Conservation (phyloP, 805 yeast genomes). For the Grigorovia yakushimaensis region DNA sequence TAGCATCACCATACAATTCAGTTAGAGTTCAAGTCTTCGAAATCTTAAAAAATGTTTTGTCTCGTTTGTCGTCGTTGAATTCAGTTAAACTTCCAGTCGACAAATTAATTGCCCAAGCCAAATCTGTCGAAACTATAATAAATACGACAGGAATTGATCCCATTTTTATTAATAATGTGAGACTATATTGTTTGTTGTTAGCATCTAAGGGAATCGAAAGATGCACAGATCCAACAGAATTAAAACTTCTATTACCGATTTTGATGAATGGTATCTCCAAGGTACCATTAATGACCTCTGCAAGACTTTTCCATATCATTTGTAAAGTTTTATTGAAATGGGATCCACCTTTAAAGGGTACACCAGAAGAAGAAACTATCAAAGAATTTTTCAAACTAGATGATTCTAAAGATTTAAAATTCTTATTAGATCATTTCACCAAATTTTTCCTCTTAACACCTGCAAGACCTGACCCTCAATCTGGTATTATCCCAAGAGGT, state of each 20-base stretch:
- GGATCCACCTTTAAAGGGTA: slow-evolving; percentile 40
- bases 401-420: slow-evolving; percentile 33
- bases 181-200: slow-evolving; percentile 54
- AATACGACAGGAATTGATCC: slow-evolving; percentile 10
- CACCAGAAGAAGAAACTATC: slow-evolving; percentile 33
- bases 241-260: slow-evolving; percentile 35
- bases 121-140: slow-evolving; percentile 32
- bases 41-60: slow-evolving; percentile 55
- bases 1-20: slow-evolving; percentile 56
- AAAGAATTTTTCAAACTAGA: slow-evolving; percentile 31
- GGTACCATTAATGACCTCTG: slow-evolving; percentile 31
- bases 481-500: slow-evolving; percentile 34
- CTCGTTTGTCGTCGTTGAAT: slow-evolving; percentile 51
- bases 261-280: slow-evolving; percentile 38
- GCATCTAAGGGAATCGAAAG: slow-evolving; percentile 61
- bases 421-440: slow-evolving; percentile 39
- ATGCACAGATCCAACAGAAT: slow-evolving; percentile 30
- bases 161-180: slow-evolving; percentile 37
- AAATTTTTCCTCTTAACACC: slow-evolving; percentile 52
- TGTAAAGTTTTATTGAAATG: slow-evolving; percentile 43
- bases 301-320: slow-evolving; percentile 54
- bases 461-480: slow-evolving; percentile 25
- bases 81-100: slow-evolving; percentile 52
- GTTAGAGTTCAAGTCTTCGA: slow-evolving; percentile 63
- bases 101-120: slow-evolving; percentile 55